A percentile compares a stretch with the other conserved stretches of the same genome.
These are phyloP conservation scores for Ceratobasidium sp. DNA, from an alignment of 1,284 basidiomycete species.

Conservation along the genomic window DNA sequence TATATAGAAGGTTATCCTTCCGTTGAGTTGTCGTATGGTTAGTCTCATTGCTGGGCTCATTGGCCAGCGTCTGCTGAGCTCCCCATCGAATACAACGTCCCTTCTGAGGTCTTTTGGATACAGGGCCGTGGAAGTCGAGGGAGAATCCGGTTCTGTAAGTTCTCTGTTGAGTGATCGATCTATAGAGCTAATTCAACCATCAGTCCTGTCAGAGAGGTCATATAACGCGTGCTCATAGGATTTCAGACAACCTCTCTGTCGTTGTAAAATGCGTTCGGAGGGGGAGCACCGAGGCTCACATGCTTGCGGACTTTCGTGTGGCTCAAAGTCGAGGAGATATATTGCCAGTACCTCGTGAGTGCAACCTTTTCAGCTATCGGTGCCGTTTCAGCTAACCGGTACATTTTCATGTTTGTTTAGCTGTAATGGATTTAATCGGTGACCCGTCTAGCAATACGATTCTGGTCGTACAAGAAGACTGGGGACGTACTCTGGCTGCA, in stretches of 20 bases:
- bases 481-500: slow-evolving; percentile 38
- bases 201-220: slow-evolving; percentile 19
- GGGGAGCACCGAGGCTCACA: slow-evolving; percentile 6
- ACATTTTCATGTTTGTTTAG: neutral
- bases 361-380: neutral
- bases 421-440: slow-evolving; percentile 15
- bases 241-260: slow-evolving; percentile 4
- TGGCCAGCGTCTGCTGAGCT: slow-evolving; percentile 16
- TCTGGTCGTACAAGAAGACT: slow-evolving; percentile 29
- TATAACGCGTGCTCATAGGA: slow-evolving; percentile 19
- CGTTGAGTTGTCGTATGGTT: slow-evolving; percentile 1
- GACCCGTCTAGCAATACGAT: slow-evolving; percentile 1
- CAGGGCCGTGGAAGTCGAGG: slow-evolving; percentile 1
- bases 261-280: slow-evolving; percentile 36
- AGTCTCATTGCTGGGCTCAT: neutral
- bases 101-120: slow-evolving; percentile 15
- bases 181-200: neutral
- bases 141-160: slow-evolving; percentile 20
- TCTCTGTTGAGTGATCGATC: slow-evolving; percentile 1
- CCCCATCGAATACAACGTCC: slow-evolving; percentile 6
- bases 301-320: slow-evolving; percentile 17
- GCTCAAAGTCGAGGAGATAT: slow-evolving; percentile 11
- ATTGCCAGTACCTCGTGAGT: slow-evolving; percentile 31
- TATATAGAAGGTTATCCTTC: neutral
- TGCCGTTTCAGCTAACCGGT: neutral